phyloP scores from a whole-genome alignment of 2,329 filamentous ascomycete species.

The Epichloe brachyelytri region DNA sequence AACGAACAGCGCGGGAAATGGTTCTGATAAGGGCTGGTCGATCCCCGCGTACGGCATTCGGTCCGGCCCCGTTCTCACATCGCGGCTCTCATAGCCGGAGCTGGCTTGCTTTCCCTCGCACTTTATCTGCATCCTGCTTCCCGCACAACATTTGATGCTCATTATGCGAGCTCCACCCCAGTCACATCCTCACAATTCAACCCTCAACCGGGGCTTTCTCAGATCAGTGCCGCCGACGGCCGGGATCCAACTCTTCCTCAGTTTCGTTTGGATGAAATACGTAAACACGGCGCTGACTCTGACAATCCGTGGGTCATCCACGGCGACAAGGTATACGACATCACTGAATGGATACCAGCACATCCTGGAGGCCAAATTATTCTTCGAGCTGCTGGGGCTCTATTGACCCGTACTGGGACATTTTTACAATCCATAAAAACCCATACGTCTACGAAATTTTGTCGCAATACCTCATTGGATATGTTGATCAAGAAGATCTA shows the following conservation, averaged over 20 bases:
- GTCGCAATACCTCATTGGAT: conserved; percentile 50
- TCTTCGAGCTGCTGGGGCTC: conserved; percentile 50
- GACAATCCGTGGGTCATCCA: conserved; percentile 50
- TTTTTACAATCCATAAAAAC: conserved; percentile 56
- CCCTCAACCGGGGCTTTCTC: not conserved
- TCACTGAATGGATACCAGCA: conserved; percentile 52
- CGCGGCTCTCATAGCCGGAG: conserved; percentile 5
- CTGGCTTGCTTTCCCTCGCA: conserved; percentile 4
- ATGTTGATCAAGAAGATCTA: conserved; percentile 45
- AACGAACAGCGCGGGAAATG: not conserved
- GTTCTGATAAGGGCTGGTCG: not conserved
- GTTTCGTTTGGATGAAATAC: conserved; percentile 37
- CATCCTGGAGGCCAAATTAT: conserved; percentile 60
- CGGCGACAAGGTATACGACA: conserved; percentile 54
- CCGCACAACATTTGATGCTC: conserved; percentile 6
- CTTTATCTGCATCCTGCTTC: conserved; percentile 1
- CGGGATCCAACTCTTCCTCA: conserved; percentile 32
- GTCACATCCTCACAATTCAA: not conserved
- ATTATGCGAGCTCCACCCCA: conserved; percentile 1
- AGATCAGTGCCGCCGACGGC: conserved; percentile 8
- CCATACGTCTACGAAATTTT: conserved; percentile 52
- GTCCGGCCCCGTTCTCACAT: conserved; percentile 4
- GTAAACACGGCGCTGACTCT: conserved; percentile 38
- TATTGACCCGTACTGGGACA: conserved; percentile 57
- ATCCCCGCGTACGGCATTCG: conserved; percentile 3